A percentile compares a stretch with the other conserved stretches of the same genome.
phyloP scores from a whole-genome alignment of 2,329 filamentous ascomycete species.

The Trichoderma simmonsii region DNA sequence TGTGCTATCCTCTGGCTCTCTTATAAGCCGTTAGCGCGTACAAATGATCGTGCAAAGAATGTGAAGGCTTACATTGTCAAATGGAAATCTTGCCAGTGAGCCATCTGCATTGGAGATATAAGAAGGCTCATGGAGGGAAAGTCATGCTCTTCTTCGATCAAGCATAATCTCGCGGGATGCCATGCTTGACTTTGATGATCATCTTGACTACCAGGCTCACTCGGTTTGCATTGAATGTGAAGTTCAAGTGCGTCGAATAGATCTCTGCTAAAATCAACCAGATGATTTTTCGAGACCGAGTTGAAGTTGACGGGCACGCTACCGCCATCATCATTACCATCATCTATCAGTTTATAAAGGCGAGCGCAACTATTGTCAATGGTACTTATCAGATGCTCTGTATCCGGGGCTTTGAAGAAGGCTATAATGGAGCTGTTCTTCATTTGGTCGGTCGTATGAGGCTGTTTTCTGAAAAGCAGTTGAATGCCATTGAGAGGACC shows the following conservation, averaged over 20 bases:
- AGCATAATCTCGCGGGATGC: not conserved
- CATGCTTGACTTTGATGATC: not conserved
- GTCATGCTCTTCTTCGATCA: not conserved
- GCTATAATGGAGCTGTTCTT: not conserved
- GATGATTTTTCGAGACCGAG: not conserved
- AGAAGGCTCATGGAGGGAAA: not conserved
- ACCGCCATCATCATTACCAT: not conserved
- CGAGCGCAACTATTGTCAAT: not conserved
- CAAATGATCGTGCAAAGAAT: not conserved
- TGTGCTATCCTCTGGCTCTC: not conserved
- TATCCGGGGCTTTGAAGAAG: not conserved
- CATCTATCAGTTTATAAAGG: not conserved
- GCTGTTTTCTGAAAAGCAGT: rapidly evolving
- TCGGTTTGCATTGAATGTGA: not conserved
- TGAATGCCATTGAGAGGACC: not conserved
- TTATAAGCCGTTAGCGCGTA: not conserved
- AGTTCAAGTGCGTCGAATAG: not conserved
- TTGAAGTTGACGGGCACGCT: not conserved
- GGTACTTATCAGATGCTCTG: rapidly evolving
- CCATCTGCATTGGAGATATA: not conserved
- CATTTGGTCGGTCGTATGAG: not conserved
- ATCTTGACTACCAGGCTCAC: not conserved
- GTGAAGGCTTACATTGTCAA: not conserved
- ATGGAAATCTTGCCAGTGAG: not conserved
- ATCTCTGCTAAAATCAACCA: not conserved